Evolutionary conservation across 2,329 filamentous ascomycete genomes (phyloP).

Genomic region (Cordyceps pruinosa): DNA sequence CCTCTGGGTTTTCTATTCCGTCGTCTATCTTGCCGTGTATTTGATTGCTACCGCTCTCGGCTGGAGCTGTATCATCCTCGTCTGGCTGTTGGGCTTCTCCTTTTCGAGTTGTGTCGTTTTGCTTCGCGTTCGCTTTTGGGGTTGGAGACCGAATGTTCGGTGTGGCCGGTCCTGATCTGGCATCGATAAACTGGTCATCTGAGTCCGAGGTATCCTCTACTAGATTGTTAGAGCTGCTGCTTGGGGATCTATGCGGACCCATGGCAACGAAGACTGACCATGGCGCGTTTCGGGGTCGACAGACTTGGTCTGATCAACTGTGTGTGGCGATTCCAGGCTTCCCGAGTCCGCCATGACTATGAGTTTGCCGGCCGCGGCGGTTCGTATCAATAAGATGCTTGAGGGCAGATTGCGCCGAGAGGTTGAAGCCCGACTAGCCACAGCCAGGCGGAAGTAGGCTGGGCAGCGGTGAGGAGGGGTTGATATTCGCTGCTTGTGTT

Average conservation of each 20-base stretch:
- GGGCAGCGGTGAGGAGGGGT: not conserved
- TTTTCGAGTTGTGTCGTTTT: slow-evolving; percentile 45
- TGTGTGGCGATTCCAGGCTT: not conserved
- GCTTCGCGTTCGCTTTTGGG: slow-evolving; percentile 53
- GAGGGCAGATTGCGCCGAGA: not conserved
- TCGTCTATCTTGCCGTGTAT: slow-evolving; percentile 27
- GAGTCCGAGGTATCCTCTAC: slow-evolving; percentile 51
- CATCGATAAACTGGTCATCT: slow-evolving; percentile 64
- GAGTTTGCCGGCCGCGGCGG: not conserved
- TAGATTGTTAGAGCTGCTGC: not conserved
- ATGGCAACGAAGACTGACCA: slow-evolving; percentile 19
- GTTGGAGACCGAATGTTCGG: slow-evolving; percentile 42
- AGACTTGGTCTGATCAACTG: not conserved
- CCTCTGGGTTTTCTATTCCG: slow-evolving; percentile 10
- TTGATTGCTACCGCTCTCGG: not conserved
- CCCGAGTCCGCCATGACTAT: not conserved
- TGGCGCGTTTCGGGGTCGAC: slow-evolving; percentile 15
- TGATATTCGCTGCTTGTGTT: not conserved
- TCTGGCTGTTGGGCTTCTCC: slow-evolving; percentile 49
- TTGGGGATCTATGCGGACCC: not conserved
- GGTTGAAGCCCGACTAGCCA: not conserved
- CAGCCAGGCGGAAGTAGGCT: not conserved
- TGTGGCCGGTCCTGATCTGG: slow-evolving; percentile 45
- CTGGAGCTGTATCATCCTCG: slow-evolving; percentile 34
- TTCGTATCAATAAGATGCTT: not conserved